Evolutionary conservation across 129 eudicot genomes (phyloP).

Genomic region (Calendula officinalis): DNA sequence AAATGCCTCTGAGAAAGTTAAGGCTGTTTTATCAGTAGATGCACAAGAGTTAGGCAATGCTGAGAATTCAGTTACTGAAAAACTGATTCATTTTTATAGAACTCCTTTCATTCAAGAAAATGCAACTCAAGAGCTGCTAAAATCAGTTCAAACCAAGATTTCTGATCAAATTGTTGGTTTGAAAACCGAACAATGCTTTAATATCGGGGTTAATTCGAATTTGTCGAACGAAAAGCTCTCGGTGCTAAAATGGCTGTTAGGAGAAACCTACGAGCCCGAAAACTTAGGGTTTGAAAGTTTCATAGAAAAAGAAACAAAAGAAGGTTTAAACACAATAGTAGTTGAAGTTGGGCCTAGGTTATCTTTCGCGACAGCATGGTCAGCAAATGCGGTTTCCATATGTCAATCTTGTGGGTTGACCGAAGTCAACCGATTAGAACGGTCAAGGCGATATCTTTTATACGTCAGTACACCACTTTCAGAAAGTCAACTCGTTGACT

Average conservation of each 20-base stretch:
- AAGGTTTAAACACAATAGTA: constrained; percentile 35
- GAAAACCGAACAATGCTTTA: constrained; percentile 83
- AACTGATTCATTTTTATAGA: constrained; percentile 71
- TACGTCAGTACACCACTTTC: constrained; percentile 37
- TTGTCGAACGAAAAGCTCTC: constrained; percentile 59
- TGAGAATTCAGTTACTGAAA: constrained; percentile 30
- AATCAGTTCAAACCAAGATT: constrained; percentile 58
- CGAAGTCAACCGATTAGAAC: constrained; percentile 73
- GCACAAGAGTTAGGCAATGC: constrained; percentile 34
- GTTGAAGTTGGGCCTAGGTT: constrained; percentile 89
- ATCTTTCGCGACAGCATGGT: constrained; percentile 95
- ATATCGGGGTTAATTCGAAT: constrained; percentile 53
- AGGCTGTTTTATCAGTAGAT: constrained; percentile 59
- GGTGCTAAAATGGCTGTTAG: constrained; percentile 76
- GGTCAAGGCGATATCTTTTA: constrained; percentile 77
- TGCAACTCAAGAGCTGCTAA: constrained; percentile 65
- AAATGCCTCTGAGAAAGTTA: constrained; percentile 36
- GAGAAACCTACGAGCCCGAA: constrained; percentile 83
- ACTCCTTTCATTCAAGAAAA: constrained; percentile 78
- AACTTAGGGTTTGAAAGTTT: constrained; percentile 73
- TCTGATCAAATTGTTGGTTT: constrained; percentile 65
- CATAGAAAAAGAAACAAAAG: constrained; percentile 44
- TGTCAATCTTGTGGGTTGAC: constrained; percentile 79
- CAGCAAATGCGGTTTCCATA: constrained; percentile 90
- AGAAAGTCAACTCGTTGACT: constrained; percentile 67